Percentiles rank a stretch among this genome's conserved stretches.
Conservation (phyloP, 768 basidiomycete genomes). For the Exsudoporus frostii region DNA sequence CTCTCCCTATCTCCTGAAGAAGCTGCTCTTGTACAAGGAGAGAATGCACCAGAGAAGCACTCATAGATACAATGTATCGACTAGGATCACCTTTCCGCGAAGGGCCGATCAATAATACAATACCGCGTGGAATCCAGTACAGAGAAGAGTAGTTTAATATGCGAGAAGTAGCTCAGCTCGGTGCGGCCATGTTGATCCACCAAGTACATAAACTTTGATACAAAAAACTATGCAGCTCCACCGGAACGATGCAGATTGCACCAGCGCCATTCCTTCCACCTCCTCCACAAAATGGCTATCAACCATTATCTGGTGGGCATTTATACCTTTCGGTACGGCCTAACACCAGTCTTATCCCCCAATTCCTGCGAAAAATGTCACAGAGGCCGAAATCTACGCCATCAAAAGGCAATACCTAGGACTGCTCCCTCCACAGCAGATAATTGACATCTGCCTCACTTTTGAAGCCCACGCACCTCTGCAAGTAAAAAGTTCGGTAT, state of each 20-base stretch:
- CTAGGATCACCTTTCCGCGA: neutral
- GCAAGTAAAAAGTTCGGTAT: slow-evolving; percentile 62
- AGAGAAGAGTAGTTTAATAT: slow-evolving; percentile 3
- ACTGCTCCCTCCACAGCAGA: slow-evolving; percentile 62
- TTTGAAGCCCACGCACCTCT: slow-evolving; percentile 68
- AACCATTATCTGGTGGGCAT: slow-evolving; percentile 36
- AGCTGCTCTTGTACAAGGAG: slow-evolving; percentile 23
- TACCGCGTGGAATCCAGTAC: neutral
- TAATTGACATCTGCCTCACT: slow-evolving; percentile 76
- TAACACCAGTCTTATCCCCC: slow-evolving; percentile 11
- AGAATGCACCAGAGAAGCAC: slow-evolving; percentile 2
- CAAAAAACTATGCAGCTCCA: slow-evolving; percentile 69
- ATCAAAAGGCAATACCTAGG: slow-evolving; percentile 72
- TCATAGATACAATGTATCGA: neutral
- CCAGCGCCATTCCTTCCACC: slow-evolving; percentile 37
- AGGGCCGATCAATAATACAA: neutral
- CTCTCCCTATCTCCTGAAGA: slow-evolving; percentile 61
- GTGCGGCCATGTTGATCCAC: neutral
- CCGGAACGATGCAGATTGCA: slow-evolving; percentile 58
- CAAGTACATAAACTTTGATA: slow-evolving; percentile 54
- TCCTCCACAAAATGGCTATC: slow-evolving; percentile 35
- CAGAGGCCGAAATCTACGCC: slow-evolving; percentile 47
- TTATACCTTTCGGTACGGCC: slow-evolving; percentile 21
- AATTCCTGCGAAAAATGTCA: slow-evolving; percentile 28
- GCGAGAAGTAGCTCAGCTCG: neutral